Evolutionary conservation across 2,329 filamentous ascomycete genomes (phyloP), one percentile per base, ranked within the genome.

Genomic region (Epichloe sylvatica): DNA sequence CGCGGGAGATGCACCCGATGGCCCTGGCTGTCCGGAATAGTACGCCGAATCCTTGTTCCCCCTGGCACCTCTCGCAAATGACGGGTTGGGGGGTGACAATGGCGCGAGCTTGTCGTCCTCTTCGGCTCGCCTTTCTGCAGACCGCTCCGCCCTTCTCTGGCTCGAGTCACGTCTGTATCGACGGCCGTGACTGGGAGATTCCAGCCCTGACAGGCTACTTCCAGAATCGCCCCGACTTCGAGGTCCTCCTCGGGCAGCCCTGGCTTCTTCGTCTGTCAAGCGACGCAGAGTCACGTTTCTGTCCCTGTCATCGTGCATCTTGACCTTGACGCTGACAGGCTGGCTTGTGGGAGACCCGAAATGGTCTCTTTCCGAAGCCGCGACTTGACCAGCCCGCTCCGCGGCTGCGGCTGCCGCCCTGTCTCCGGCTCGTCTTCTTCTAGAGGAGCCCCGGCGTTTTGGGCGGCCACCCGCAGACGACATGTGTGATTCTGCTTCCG

Each of bases 281-380:
- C 77, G 70, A 37, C 79, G 73, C 40, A 83, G 65, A 13, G 79
- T 83, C 50, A 83, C 73, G 54, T 80, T 80, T 53, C 75, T 69
- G 51, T 79, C 74, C 34, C 71, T 72, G 56, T 83, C 78, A 54
- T 80, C 75, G 54, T 80, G 74, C 44, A 81, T 69, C 57, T 75
- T 77, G 50, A 82, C 65, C 59, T 77, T 80, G 51, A 82, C 73
- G 57, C 75, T 77, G 34, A 78, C 70, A 3, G 75, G 69, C 34
- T 71, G 68, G 56, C 71, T 73, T 5, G 63, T 61, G 5, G 65
- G 68, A 25, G 68, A 67, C 47, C 65, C 66, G 49, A 68, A 69
- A 23, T 64, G 64, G 34, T 69, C 63, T 34, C 69, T 62, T 30
- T 63, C 59, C 25, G 55, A 53, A 1, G 70, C 70, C 2, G 75